phyloP scores from a whole-genome alignment of 768 basidiomycete species.

The Pholiota molesta region DNA sequence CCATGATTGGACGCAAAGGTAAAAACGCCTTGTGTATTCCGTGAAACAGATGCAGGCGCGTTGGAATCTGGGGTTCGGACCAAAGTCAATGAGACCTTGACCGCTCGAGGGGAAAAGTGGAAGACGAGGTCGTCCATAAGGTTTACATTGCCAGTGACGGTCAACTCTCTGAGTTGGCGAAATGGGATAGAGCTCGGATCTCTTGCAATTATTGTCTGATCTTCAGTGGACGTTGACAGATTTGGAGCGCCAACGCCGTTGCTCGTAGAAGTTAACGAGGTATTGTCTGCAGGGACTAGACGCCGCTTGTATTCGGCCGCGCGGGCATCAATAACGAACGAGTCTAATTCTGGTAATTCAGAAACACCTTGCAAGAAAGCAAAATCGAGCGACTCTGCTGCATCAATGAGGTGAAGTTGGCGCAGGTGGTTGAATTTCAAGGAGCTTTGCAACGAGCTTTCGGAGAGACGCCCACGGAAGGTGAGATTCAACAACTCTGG shows the following conservation, averaged over 20 bases:
- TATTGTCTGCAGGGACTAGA: neutral
- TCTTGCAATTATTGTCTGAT: neutral
- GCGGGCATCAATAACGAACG: constrained; percentile 2
- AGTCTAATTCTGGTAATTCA: constrained; percentile 1
- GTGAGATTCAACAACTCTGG: neutral
- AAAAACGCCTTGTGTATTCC: no score
- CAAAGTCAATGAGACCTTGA: neutral
- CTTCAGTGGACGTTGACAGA: neutral
- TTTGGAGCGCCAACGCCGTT: neutral
- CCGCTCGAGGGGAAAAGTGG: neutral
- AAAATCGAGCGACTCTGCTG: constrained; percentile 3
- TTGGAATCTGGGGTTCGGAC: no score
- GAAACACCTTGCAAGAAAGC: constrained; percentile 7
- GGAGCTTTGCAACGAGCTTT: neutral
- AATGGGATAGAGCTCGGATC: neutral
- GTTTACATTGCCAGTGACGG: neutral
- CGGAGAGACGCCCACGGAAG: constrained; percentile 3
- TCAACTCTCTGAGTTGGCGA: neutral
- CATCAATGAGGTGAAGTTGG: constrained; percentile 7
- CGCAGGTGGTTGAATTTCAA: constrained; percentile 7
- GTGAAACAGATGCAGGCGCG: no score
- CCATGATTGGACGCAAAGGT: no score
- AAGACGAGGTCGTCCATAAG: neutral
- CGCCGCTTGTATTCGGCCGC: neutral
- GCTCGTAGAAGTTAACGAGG: neutral